A percentile compares a stretch with the other conserved stretches of the same genome.
Conservation (phyloP, 139 green algal genomes). For the Chlorella sorokiniana region DNA sequence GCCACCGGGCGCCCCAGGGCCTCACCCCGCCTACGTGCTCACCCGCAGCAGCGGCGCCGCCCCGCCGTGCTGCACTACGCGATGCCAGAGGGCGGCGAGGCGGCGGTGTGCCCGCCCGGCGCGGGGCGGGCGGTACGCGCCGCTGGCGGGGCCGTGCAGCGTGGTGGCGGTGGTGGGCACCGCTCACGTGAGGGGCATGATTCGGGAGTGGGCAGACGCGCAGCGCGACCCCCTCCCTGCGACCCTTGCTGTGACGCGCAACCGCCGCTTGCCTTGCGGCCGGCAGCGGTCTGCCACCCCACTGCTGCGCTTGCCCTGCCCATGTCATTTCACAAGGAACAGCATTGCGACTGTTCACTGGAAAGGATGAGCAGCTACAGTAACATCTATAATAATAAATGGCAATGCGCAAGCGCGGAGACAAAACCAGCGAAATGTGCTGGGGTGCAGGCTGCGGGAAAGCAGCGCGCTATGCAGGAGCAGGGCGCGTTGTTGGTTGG, state of each 20-base stretch:
- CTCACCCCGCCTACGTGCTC: slow-evolving; percentile 59
- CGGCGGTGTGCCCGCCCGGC: slow-evolving; percentile 51
- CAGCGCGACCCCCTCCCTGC: slow-evolving; percentile 16
- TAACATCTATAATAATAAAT: too few species aligned
- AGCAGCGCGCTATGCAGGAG: too few species aligned
- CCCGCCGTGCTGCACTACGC: slow-evolving; percentile 69
- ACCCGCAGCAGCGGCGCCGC: slow-evolving; percentile 36
- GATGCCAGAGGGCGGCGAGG: slow-evolving; percentile 56
- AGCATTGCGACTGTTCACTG: too few species aligned
- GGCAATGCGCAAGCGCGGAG: too few species aligned
- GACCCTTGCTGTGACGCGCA: slow-evolving; percentile 1
- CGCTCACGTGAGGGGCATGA: slow-evolving; percentile 85
- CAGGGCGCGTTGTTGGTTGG: too few species aligned
- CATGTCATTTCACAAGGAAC: too few species aligned
- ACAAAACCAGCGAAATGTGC: too few species aligned
- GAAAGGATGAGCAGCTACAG: too few species aligned
- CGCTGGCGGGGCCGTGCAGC: slow-evolving; percentile 36
- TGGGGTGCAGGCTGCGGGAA: too few species aligned
- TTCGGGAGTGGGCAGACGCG: slow-evolving; percentile 56
- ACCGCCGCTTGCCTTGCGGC: neutral
- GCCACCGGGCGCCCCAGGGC: slow-evolving; percentile 45
- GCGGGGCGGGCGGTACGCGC: slow-evolving; percentile 72
- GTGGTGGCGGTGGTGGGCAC: slow-evolving; percentile 87
- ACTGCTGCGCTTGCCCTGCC: too few species aligned
- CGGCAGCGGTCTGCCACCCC: too few species aligned